phyloP scores from a whole-genome alignment of 2,329 filamentous ascomycete species.

The Blastomyces silverae region DNA sequence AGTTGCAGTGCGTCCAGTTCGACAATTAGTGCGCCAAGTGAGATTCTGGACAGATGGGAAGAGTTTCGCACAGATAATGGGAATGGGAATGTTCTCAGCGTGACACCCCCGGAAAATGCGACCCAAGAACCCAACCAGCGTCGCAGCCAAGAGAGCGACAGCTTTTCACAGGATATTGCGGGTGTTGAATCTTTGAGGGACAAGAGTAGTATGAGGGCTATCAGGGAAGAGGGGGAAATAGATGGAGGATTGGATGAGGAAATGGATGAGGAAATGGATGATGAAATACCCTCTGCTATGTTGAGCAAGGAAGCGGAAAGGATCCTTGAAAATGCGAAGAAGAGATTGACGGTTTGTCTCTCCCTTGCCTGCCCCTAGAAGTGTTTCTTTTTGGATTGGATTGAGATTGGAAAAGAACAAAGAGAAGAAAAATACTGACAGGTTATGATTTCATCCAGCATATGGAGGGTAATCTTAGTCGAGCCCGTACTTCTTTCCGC shows the following conservation, averaged over 20 bases:
- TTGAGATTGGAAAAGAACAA: background rate
- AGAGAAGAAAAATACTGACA: constrained; percentile 3
- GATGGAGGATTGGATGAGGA: constrained; percentile 55
- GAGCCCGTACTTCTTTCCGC: constrained; percentile 64
- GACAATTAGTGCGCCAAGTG: constrained; percentile 29
- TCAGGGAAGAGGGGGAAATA: constrained; percentile 32
- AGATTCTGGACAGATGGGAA: constrained; percentile 25
- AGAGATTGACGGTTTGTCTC: constrained; percentile 67
- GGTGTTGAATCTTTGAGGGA: constrained; percentile 23
- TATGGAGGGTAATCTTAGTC: constrained; percentile 85
- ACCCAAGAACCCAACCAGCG: background rate
- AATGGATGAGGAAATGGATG: constrained; percentile 53
- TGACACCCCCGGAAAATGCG: background rate
- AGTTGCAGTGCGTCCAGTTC: constrained; percentile 35
- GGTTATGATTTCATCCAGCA: constrained; percentile 48
- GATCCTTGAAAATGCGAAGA: constrained; percentile 89
- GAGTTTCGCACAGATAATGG: constrained; percentile 21
- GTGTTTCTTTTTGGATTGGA: background rate
- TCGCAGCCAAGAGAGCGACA: constrained; percentile 11
- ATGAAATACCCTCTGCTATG: constrained; percentile 63
- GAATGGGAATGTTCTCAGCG: background rate
- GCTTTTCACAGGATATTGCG: constrained; percentile 18
- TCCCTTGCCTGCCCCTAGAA: background rate
- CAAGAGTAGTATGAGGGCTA: constrained; percentile 34
- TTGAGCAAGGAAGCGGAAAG: constrained; percentile 78